A percentile compares a stretch with the other conserved stretches of the same genome.
Evolutionary conservation across 768 basidiomycete species (phyloP).

Genomic region (Polyporus arcularius): DNA sequence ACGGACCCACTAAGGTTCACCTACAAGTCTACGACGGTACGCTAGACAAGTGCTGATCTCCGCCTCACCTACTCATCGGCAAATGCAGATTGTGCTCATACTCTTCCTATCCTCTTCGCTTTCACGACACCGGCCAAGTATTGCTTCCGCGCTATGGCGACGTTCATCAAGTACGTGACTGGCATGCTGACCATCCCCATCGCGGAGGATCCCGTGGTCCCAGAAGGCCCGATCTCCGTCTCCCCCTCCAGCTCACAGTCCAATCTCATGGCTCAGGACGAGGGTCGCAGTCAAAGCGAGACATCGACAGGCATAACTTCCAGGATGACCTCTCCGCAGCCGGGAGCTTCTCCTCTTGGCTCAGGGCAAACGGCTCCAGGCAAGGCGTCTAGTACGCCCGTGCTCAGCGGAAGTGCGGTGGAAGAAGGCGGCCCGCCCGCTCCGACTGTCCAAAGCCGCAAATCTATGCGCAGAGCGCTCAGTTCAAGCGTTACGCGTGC

Average conservation of each 20-base stretch:
- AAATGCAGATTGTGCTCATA: conserved; percentile 63
- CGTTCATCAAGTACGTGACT: conserved; percentile 68
- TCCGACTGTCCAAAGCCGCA: neutral
- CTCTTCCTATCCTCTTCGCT: conserved; percentile 71
- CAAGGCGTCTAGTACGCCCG: neutral
- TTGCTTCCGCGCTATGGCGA: conserved; percentile 76
- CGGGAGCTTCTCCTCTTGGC: neutral
- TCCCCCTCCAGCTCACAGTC: neutral
- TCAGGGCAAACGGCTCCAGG: neutral
- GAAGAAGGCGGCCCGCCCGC: neutral
- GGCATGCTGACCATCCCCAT: conserved; percentile 36
- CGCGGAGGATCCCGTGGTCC: neutral
- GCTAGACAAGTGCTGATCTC: conserved; percentile 11
- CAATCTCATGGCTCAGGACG: neutral
- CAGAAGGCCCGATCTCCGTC: neutral
- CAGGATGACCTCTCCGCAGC: neutral
- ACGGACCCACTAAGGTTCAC: conserved; percentile 78
- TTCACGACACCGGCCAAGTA: conserved; percentile 80
- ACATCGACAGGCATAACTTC: neutral
- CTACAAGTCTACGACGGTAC: conserved; percentile 90
- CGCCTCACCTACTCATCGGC: neutral
- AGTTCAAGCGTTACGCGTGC: conserved; percentile 17
- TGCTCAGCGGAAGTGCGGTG: neutral
- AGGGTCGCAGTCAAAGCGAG: neutral
- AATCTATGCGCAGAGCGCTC: conserved; percentile 14